A percentile compares a stretch with the other conserved stretches of the same genome.
Evolutionary conservation across 208 protist genomes (phyloP).

Genomic region (Trypanosoma theileri): DNA sequence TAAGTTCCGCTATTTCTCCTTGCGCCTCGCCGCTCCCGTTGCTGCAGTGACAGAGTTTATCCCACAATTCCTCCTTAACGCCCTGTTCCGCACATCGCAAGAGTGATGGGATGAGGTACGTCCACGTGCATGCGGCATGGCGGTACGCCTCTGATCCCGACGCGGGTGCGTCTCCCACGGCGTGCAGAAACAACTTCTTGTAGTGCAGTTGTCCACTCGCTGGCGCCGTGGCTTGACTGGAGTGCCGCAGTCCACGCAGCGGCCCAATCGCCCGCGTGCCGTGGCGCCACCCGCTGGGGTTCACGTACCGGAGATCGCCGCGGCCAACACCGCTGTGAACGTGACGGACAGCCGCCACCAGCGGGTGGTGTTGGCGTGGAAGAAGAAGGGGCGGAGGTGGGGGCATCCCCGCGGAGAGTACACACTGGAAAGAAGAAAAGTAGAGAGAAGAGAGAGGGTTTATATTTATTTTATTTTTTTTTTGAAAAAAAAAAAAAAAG

Average conservation of each 20-base stretch:
- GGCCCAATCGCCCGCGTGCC: slow-evolving; percentile 25
- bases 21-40: background rate
- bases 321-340: slow-evolving; percentile 45
- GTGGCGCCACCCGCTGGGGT: slow-evolving; percentile 31
- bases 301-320: slow-evolving; percentile 50
- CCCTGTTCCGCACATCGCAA: slow-evolving; percentile 33
- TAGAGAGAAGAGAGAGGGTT: too few relatives aligned
- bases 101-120: slow-evolving; percentile 54
- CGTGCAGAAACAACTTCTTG: slow-evolving; percentile 52
- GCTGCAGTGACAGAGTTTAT: slow-evolving; percentile 27
- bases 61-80: slow-evolving; percentile 30
- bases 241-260: slow-evolving; percentile 43
- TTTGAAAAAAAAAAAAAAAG: background rate
- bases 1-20: slow-evolving; percentile 10
- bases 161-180: slow-evolving; percentile 17
- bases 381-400: too few relatives aligned
- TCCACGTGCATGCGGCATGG: slow-evolving; percentile 51
- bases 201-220: slow-evolving; percentile 70
- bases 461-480: too few relatives aligned
- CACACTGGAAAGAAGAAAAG: too few relatives aligned
- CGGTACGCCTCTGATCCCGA: slow-evolving; percentile 30
- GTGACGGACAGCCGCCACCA: background rate
- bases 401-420: too few relatives aligned
- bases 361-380: too few relatives aligned
- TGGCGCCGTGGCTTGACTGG: slow-evolving; percentile 58